Conservation (phyloP, 2,329 filamentous ascomycete species). For the Blumeria graminis region DNA sequence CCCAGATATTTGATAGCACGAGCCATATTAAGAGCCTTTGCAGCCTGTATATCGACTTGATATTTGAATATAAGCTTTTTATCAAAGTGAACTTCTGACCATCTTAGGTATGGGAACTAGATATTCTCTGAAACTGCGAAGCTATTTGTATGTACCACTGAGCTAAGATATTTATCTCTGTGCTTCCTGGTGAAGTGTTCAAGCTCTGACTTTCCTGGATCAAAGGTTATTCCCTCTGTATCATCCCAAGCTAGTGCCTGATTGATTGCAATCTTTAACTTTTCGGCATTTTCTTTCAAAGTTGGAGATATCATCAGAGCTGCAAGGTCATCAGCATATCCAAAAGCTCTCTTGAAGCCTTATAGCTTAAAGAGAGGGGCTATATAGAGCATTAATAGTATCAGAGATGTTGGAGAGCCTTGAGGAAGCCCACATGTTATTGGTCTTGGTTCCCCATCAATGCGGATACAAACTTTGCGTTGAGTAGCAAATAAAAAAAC, state of each 20-base stretch:
- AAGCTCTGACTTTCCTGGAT: background rate
- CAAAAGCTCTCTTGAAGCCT: background rate
- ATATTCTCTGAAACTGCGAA: background rate
- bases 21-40: background rate
- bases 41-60: background rate
- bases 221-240: background rate
- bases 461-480: too few species aligned
- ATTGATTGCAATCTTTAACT: background rate
- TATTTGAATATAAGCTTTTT: background rate
- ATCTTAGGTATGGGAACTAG: background rate
- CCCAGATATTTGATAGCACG: background rate
- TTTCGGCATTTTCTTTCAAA: background rate
- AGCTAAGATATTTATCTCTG: background rate
- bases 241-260: background rate
- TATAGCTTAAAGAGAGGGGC: background rate
- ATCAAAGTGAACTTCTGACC: background rate
- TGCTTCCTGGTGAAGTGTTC: background rate
- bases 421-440: background rate
- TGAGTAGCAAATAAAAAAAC: too few species aligned
- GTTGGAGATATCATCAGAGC: background rate
- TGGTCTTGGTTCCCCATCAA: too few species aligned
- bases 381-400: background rate
- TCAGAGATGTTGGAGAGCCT: background rate
- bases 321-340: background rate
- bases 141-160: background rate